Evolutionary conservation across 2,329 filamentous ascomycete genomes (phyloP).

Genomic region (Helotiales sp.): DNA sequence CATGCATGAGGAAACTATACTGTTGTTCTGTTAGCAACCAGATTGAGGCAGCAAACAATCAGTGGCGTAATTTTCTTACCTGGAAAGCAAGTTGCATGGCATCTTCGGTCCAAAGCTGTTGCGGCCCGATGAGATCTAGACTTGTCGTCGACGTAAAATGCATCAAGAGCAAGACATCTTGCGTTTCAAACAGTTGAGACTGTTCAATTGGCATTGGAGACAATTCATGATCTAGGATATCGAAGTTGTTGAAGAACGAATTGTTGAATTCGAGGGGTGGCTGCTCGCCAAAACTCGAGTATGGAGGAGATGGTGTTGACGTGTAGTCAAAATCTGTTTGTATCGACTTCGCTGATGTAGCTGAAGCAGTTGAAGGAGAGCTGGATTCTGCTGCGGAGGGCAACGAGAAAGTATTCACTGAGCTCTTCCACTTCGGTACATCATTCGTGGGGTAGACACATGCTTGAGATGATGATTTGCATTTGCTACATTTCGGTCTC

Average conservation of each 20-base stretch:
- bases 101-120: conserved; percentile 25
- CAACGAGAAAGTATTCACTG: conserved; percentile 7
- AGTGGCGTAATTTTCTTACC: conserved; percentile 8
- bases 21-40: conserved; percentile 1
- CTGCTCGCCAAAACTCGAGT: conserved; percentile 2
- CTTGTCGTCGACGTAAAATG: conserved; percentile 22
- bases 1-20: conserved; percentile 31
- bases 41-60: neutral
- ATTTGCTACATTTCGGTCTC: conserved; percentile 10
- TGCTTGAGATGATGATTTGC: neutral
- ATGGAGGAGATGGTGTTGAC: conserved; percentile 6
- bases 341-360: neutral
- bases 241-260: conserved; percentile 4
- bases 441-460: conserved; percentile 9
- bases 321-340: neutral
- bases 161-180: conserved; percentile 20
- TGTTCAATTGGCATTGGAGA: conserved; percentile 16
- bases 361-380: conserved; percentile 1
- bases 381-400: conserved; percentile 5
- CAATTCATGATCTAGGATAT: conserved; percentile 1
- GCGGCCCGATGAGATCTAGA: conserved; percentile 15
- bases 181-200: conserved; percentile 10
- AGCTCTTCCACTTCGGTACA: conserved; percentile 13
- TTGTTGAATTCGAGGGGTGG: conserved; percentile 1
- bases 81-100: conserved; percentile 29